Base-by-base conservation (phyloP, 2,329 filamentous ascomycete genomes). In the Botrytis fragariae region DNA sequence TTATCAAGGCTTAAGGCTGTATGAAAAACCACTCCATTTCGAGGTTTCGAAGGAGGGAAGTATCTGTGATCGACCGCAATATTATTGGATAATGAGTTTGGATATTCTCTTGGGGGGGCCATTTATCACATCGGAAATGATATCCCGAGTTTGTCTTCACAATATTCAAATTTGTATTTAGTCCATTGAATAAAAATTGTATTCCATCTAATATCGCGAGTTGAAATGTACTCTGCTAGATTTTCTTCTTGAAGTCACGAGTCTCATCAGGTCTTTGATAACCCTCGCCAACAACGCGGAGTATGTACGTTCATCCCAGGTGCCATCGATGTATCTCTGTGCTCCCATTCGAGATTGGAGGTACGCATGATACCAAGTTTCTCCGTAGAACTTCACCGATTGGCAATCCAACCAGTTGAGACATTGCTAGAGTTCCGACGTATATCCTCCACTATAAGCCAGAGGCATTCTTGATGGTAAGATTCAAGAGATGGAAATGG, bases 1-100 rank as follows among this genome's bases (percentile, higher is more conserved):
- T 80, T 59, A 63, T 80, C 29, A 73, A 76, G 25, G 75, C 75
- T 20, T 80, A 74, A 29, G 44, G 1, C 45, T 25, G 35, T n/a
- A 25, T 59, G 25, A 18, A 25, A 25, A 29, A 8, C 16, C 5
- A 18, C 14, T 29, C 8, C 16, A 18, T 57, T 14, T 57, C 14
- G 14, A 9, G 51, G 3, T 35, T 35, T 35, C 32, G 32, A 35
- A 35, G 32, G 32, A 35, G 32, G 32, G 32, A 35, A 4, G 32
- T 35, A 35, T 35, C 25, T 37, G 22, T 39, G 22, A 39, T 42
- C 16, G 7, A 39, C n/a, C n/a, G 3, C 7, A n/a, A 4, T 5
- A n/a, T 1, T 20, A 9, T 42, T 39, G 60, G 14, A 62, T 16
- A 62, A 37, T 4, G 7, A 9, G 9, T 63, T 63, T 63, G 25